These are phyloP conservation scores for Glycine soja DNA, from an alignment of 306 rosid genomes.

Conservation along the genomic window DNA sequence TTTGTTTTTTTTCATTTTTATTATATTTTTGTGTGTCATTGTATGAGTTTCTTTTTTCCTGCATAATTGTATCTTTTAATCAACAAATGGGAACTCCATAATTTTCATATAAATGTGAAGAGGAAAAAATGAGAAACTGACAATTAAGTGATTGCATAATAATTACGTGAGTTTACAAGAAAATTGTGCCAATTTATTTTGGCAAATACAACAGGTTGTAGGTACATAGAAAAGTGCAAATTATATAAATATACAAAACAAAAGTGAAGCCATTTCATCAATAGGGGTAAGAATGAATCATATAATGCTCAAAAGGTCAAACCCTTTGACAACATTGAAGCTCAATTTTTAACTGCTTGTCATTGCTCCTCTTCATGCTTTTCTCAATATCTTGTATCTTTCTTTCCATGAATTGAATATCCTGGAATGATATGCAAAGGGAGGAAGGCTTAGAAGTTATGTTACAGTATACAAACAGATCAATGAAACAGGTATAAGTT, in stretches of 20 bases:
- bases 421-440: constrained; percentile 55
- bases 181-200: background rate
- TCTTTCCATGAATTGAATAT: constrained; percentile 84
- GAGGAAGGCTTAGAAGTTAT: constrained; percentile 31
- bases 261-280: background rate
- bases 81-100: too few relatives aligned
- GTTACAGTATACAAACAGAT: constrained; percentile 32
- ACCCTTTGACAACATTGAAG: constrained; percentile 88
- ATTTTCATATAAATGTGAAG: too few relatives aligned
- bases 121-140: constrained; percentile 1
- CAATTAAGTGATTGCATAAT: constrained; percentile 14
- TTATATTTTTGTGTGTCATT: too few relatives aligned
- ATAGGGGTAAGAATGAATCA: background rate
- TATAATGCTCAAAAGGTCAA: constrained; percentile 33
- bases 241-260: constrained; percentile 30
- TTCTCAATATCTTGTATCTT: constrained; percentile 89
- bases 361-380: constrained; percentile 99
- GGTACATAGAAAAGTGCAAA: constrained; percentile 8
- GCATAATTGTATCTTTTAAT: too few relatives aligned
- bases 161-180: background rate
- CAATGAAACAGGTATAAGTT: background rate
- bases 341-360: constrained; percentile 93
- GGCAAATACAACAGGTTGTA: background rate
- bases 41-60: too few relatives aligned
- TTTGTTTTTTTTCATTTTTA: too few relatives aligned